phyloP scores from a whole-genome alignment of 345 rosid species.

The Pistacia atlantica region DNA sequence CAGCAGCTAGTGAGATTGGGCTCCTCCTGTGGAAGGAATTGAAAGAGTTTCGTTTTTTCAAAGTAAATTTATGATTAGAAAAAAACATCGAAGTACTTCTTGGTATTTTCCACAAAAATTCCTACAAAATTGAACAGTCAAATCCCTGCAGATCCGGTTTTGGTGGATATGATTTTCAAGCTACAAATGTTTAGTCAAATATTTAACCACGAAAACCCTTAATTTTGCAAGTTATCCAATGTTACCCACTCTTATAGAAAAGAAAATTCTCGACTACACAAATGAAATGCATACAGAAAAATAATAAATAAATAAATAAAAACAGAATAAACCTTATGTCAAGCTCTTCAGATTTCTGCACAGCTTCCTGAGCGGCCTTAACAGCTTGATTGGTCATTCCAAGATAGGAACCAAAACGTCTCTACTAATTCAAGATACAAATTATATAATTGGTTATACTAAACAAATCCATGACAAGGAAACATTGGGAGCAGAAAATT shows the following conservation, averaged over 20 bases:
- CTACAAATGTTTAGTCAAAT: not conserved
- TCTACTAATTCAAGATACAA: conserved; percentile 30
- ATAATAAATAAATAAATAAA: not conserved
- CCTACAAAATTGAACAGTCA: not conserved
- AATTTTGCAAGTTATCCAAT: not conserved
- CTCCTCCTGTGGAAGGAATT: conserved; percentile 48
- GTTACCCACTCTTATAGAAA: not conserved
- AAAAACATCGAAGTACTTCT: not conserved
- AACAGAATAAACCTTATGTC: conserved; percentile 50
- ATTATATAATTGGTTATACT: not conserved
- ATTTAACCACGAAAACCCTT: not conserved
- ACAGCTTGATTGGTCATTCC: conserved; percentile 60
- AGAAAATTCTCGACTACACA: not conserved
- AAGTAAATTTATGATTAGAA: not conserved
- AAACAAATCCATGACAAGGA: not conserved
- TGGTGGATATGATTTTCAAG: not conserved
- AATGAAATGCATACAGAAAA: not conserved
- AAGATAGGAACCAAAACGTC: conserved; percentile 61
- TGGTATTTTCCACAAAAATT: not conserved
- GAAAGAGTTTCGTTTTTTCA: not conserved
- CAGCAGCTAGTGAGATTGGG: conserved; percentile 62
- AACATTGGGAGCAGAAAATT: not conserved
- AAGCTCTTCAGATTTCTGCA: conserved; percentile 52
- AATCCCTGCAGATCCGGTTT: not conserved
- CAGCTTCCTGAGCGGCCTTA: conserved; percentile 65